phyloP scores from a whole-genome alignment of 2,329 filamentous ascomycete genomes.

The Elsinoe batatas region DNA sequence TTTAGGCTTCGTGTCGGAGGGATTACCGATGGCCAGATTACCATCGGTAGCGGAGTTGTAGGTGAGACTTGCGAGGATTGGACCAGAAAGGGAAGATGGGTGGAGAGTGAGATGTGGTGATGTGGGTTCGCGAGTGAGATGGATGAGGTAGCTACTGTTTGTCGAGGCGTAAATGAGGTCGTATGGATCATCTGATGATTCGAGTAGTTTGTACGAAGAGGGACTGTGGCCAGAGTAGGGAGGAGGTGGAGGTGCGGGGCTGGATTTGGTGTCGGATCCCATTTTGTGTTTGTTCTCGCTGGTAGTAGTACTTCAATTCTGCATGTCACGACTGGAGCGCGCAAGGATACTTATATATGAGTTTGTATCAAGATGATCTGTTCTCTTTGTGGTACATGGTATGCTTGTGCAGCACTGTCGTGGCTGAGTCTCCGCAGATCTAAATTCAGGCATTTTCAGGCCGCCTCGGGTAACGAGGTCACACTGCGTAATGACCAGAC shows the following conservation, averaged over 20 bases:
- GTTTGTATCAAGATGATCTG: too few relatives aligned
- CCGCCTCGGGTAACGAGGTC: too few relatives aligned
- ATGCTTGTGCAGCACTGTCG: too few relatives aligned
- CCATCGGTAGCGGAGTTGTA: background rate
- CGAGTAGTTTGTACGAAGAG: background rate
- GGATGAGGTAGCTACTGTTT: background rate
- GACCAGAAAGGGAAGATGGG: background rate
- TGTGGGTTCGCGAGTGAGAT: background rate
- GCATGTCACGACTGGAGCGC: background rate
- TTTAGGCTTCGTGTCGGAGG: background rate
- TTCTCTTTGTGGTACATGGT: too few relatives aligned
- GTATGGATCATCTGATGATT: background rate
- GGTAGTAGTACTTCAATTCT: background rate
- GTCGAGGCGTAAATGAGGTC: background rate
- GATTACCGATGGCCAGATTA: background rate
- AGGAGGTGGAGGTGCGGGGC: background rate
- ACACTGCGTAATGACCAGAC: background rate
- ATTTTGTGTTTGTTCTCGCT: background rate
- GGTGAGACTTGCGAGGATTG: background rate
- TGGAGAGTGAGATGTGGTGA: conserved; percentile 1
- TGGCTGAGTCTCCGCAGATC: too few relatives aligned
- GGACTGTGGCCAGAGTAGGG: background rate
- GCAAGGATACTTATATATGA: too few relatives aligned
- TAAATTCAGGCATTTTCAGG: background rate
- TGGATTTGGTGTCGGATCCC: background rate